Evolutionary conservation across 2,329 filamentous ascomycete genomes (phyloP), one percentile per base, ranked within the genome.

Genomic region (Hortaea werneckii): DNA sequence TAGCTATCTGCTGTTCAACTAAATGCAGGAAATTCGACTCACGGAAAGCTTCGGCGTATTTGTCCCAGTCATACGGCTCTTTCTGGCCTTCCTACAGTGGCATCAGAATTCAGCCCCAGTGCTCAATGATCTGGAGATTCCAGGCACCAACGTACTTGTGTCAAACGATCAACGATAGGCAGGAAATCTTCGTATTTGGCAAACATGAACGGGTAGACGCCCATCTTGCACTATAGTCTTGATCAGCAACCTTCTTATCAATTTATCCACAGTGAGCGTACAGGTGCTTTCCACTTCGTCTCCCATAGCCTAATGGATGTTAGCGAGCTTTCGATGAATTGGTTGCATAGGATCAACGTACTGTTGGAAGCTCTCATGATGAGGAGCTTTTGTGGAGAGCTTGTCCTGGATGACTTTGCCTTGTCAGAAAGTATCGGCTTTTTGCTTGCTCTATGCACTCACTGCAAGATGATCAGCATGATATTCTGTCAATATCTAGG

Each of bases 221-320:
- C 74, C 65, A 79, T 80, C 32, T 63, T 56, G 34, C 54, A 60
- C 54, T 51, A 29, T n/a, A 43, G 8, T 28, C 26, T n/a, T 35
- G 11, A 20, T 34, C 37, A 44, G 13, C 9, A 50, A 27, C 4
- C 11, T 29, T 39, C 8, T 9, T 43, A 20, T 20, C 20, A 20
- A 20, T 20, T 20, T 2, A 20, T 20, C 20, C 20, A 20, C 20
- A 20, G 20, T 20, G 20, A 20, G 57, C 74, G 46, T 66, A 82
- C 79, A 5, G 80, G 80, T 54, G 75, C 69, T 64, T 80, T 80
- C 83, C 83, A 88, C 65, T 85, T 86, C 5, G 79, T 84, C 66
- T 85, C 80, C 83, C 85, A 88, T 28, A 74, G 58, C 26, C 44
- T 47, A 27, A 11, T 11, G 32, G 5, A 30, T 41, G 40, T 10